Percentiles rank a stretch among this genome's conserved stretches.
These are phyloP conservation scores for Cicer yamashitae DNA, from an alignment of 306 rosid species.

Conservation along the genomic window DNA sequence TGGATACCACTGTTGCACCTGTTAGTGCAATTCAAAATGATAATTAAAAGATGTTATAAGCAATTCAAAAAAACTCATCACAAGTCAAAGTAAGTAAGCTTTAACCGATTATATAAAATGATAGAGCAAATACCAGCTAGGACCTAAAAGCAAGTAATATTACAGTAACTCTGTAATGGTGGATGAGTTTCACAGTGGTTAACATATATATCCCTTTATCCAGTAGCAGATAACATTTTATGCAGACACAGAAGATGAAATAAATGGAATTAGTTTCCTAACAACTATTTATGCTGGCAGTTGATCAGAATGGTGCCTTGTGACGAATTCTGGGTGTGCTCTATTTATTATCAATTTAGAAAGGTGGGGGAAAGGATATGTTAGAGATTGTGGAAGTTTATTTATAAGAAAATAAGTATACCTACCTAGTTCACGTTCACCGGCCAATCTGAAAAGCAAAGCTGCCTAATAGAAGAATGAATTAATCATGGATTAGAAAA, in stretches of 20 bases:
- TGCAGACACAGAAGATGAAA: not conserved
- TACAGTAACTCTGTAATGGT: not conserved
- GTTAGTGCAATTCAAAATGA: conserved; percentile 45
- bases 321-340: not conserved
- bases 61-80: conserved; percentile 29
- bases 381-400: not conserved
- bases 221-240: not conserved
- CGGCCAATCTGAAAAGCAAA: conserved; percentile 89
- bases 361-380: not conserved
- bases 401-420: conserved; percentile 28
- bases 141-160: conserved; percentile 25
- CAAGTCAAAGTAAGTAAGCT: conserved; percentile 6
- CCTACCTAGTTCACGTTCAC: conserved; percentile 82
- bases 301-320: not conserved
- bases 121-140: conserved; percentile 6
- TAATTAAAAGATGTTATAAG: conserved; percentile 36
- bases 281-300: not conserved
- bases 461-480: conserved; percentile 75
- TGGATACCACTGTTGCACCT: conserved; percentile 54
- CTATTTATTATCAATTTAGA: not conserved
- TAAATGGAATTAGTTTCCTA: not conserved
- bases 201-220: not conserved
- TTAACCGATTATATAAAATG: not conserved
- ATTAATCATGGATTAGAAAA: conserved; percentile 50
- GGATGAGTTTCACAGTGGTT: not conserved